Conservation (phyloP, 768 basidiomycete species). For the Russula vinacea region DNA sequence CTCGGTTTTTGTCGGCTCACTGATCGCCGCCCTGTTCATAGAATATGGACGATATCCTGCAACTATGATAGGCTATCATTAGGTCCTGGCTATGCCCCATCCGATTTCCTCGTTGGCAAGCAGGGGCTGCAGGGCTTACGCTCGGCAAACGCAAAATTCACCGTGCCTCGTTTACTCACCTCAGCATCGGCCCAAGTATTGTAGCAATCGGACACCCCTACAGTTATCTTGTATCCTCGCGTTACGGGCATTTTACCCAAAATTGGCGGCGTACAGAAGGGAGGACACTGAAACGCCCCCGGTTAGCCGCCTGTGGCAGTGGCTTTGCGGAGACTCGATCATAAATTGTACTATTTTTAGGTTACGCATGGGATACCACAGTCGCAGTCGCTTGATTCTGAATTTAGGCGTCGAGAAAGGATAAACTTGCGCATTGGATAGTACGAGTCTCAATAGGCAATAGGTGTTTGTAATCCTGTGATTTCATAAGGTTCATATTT, state of each 20-base stretch:
- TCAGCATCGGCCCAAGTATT: neutral
- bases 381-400: too few species aligned
- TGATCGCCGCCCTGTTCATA: neutral
- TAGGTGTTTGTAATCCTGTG: too few species aligned
- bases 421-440: too few species aligned
- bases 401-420: too few species aligned
- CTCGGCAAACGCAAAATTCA: neutral
- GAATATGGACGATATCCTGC: slow-evolving; percentile 11
- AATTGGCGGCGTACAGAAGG: neutral
- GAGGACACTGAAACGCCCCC: too few species aligned
- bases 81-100: too few species aligned
- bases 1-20: neutral
- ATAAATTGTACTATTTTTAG: too few species aligned
- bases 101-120: neutral
- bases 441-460: too few species aligned
- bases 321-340: too few species aligned
- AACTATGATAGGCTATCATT: slow-evolving; percentile 6
- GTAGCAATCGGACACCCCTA: neutral
- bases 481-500: too few species aligned
- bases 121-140: too few species aligned
- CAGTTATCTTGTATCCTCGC: neutral
- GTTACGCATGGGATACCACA: too few species aligned
- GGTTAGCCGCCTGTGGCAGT: neutral
- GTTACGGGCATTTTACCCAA: neutral
- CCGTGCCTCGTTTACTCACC: neutral